Evolutionary conservation across 352 stramenopile genomes (phyloP).

Genomic region (Nothophytophthora sp.): DNA sequence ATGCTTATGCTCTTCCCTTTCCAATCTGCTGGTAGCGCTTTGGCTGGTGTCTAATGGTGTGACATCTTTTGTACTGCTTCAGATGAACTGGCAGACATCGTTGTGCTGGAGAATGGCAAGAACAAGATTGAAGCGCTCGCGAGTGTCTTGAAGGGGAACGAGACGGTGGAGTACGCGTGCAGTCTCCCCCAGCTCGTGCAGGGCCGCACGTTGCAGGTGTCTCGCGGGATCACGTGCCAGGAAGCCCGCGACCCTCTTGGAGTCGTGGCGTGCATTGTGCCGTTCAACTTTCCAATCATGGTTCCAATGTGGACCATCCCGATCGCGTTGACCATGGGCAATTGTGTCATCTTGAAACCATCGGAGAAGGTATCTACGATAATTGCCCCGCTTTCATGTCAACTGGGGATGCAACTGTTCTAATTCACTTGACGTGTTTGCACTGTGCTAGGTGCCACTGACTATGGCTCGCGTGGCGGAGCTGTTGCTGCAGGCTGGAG

Average conservation of each 20-base stretch:
- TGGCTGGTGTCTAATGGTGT: background rate
- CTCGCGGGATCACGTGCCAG: conserved; percentile 91
- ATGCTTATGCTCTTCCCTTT: too few species aligned
- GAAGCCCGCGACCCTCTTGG: conserved; percentile 94
- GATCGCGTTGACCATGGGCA: conserved; percentile 96
- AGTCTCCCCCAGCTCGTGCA: conserved; percentile 91
- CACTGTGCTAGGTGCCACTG: conserved; percentile 66
- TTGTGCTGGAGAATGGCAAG: conserved; percentile 97
- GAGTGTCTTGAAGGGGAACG: conserved; percentile 97
- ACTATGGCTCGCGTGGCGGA: conserved; percentile 91
- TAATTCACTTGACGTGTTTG: background rate
- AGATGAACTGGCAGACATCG: conserved; percentile 92
- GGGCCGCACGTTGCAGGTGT: conserved; percentile 88
- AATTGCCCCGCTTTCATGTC: background rate
- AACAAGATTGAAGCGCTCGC: conserved; percentile 97
- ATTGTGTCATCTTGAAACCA: conserved; percentile 98
- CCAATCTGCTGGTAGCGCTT: background rate
- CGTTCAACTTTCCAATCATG: conserved; percentile 99
- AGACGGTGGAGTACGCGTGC: conserved; percentile 98
- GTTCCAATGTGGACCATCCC: conserved; percentile 98
- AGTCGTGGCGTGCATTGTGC: conserved; percentile 92
- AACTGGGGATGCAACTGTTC: too few species aligned
- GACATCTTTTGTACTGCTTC: background rate
- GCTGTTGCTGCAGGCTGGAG: conserved; percentile 90
- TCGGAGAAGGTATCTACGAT: conserved; percentile 98